phyloP scores from a whole-genome alignment of 176 grass and related monocot genomes.

The Lolium rigidum region DNA sequence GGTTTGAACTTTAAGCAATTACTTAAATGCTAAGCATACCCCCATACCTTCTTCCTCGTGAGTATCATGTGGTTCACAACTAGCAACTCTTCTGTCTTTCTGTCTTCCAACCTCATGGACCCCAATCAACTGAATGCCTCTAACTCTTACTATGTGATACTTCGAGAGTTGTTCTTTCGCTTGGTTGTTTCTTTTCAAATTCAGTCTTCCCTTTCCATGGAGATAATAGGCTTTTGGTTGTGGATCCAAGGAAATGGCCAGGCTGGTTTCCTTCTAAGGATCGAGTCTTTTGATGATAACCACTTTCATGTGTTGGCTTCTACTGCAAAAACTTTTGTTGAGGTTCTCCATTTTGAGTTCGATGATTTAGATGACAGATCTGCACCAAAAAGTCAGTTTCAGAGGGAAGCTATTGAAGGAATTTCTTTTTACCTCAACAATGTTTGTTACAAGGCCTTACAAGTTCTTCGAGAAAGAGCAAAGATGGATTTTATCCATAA shows the following conservation, averaged over 20 bases:
- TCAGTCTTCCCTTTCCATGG: constrained; percentile 46
- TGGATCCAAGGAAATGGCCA: constrained; percentile 55
- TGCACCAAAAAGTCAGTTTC: background rate
- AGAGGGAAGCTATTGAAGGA: constrained; percentile 19
- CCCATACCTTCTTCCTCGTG: background rate
- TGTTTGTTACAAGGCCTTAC: constrained; percentile 19
- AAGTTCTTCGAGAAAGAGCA: constrained; percentile 6
- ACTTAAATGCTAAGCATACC: background rate
- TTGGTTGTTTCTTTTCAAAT: constrained; percentile 56
- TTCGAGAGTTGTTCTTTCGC: constrained; percentile 50
- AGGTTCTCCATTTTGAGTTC: background rate
- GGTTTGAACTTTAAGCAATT: background rate
- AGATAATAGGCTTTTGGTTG: constrained; percentile 69
- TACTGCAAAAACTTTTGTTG: constrained; percentile 7
- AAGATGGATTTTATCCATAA: background rate
- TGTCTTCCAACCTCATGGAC: constrained; percentile 30
- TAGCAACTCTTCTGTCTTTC: background rate
- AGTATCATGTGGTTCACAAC: background rate
- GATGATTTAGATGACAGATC: constrained; percentile 12
- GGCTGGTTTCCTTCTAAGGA: constrained; percentile 13
- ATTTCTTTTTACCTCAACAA: constrained; percentile 44
- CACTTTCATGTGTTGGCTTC: background rate
- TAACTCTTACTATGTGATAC: background rate
- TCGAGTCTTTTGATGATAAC: background rate
- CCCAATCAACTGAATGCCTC: background rate